phyloP scores from a whole-genome alignment of 257 asterid genomes.

The Salvia miltiorrhiza region DNA sequence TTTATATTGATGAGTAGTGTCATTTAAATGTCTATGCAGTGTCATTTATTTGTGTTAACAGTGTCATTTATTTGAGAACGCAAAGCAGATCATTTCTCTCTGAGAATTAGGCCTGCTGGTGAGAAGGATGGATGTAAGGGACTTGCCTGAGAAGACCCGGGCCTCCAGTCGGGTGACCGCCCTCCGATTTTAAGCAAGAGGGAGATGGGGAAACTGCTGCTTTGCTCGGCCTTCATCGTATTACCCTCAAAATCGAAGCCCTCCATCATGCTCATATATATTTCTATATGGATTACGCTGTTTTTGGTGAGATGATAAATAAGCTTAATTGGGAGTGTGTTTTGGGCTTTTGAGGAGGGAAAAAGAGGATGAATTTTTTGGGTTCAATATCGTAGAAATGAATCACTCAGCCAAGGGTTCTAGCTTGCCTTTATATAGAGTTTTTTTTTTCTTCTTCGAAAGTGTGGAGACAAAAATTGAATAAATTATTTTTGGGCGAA shows the following conservation, averaged over 20 bases:
- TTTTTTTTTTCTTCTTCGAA: neutral
- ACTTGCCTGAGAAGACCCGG: no score
- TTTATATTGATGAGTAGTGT: no score
- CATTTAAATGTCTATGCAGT: no score
- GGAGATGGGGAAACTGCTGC: neutral
- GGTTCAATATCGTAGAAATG: slow-evolving; percentile 11
- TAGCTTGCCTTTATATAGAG: slow-evolving; percentile 24
- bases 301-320: neutral
- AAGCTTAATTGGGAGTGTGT: neutral
- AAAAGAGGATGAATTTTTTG: neutral
- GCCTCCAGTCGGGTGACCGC: no score
- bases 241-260: neutral
- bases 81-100: no score
- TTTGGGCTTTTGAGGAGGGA: neutral
- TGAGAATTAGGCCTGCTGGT: no score
- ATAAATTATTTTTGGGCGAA: neutral
- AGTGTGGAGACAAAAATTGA: slow-evolving; percentile 5
- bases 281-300: neutral
- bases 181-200: no score
- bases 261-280: slow-evolving; percentile 15
- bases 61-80: no score
- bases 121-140: no score
- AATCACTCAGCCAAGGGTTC: neutral
- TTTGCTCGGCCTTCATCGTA: slow-evolving; percentile 10
- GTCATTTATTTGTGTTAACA: no score